These are phyloP conservation scores for Triticum dicoccoides DNA, from an alignment of 176 grass and related monocot genomes.

Conservation along the genomic window DNA sequence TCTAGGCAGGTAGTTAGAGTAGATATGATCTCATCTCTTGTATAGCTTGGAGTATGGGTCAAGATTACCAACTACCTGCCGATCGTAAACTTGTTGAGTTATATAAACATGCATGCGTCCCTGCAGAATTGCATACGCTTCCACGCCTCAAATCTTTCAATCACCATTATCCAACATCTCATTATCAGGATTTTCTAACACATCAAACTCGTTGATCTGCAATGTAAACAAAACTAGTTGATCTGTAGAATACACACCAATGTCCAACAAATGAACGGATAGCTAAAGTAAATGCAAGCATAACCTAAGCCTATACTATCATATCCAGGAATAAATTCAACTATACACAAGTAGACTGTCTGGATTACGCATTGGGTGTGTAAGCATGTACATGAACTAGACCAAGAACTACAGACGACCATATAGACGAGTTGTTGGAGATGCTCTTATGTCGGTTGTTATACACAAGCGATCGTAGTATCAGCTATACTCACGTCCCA, in stretches of 20 bases:
- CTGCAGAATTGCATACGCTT: too few species aligned
- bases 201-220: neutral
- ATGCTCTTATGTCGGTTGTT: too few species aligned
- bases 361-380: neutral
- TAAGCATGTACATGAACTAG: neutral
- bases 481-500: too few species aligned
- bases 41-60: too few species aligned
- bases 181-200: slow-evolving; percentile 17
- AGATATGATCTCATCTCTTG: too few species aligned
- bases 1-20: too few species aligned
- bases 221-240: neutral
- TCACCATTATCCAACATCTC: neutral
- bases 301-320: neutral
- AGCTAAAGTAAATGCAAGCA: slow-evolving; percentile 1
- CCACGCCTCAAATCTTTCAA: too few species aligned
- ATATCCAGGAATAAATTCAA: neutral
- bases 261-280: slow-evolving; percentile 21
- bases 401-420: neutral
- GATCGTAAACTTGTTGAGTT: too few species aligned
- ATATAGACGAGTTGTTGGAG: too few species aligned
- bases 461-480: too few species aligned
- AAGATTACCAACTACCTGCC: too few species aligned
- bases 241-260: slow-evolving; percentile 14
- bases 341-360: neutral
- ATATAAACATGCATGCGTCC: too few species aligned